Evolutionary conservation across 108 stramenopile species (phyloP).

Genomic region (Conticribra weissflogii): DNA sequence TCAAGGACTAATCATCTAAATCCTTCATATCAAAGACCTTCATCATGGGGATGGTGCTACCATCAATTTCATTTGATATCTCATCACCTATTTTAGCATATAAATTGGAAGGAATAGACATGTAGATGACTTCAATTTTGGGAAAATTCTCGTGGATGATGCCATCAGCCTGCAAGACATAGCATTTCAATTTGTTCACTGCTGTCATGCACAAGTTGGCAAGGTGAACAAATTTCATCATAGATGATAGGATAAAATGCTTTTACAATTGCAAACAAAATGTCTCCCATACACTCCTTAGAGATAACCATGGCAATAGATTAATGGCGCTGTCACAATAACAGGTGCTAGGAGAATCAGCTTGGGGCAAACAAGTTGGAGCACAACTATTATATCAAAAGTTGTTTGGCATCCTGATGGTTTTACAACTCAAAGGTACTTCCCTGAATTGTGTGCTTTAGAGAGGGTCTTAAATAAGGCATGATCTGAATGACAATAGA

Average conservation of each 20-base stretch:
- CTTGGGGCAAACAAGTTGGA: not conserved
- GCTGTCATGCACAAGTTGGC: not conserved
- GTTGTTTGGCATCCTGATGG: constrained; percentile 5
- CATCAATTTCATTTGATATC: not conserved
- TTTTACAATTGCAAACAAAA: not conserved
- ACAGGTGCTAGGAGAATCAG: not conserved
- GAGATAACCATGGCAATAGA: not conserved
- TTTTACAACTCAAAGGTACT: not conserved
- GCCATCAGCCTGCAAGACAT: constrained; percentile 1
- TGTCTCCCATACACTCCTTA: not conserved
- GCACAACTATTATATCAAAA: not conserved
- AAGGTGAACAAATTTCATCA: not conserved
- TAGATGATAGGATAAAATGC: not conserved
- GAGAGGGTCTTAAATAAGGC: not conserved
- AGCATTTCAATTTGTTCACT: constrained; percentile 6
- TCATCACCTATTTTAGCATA: too few species aligned
- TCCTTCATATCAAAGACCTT: not conserved
- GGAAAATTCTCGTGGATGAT: not conserved
- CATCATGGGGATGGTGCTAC: too few species aligned
- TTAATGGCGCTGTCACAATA: not conserved
- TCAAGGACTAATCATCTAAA: too few species aligned
- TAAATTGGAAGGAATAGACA: not conserved
- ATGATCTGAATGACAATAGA: not conserved
- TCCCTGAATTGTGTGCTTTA: not conserved
- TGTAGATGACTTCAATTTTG: not conserved